Evolutionary conservation across 306 rosid species (phyloP).

Genomic region (Macrotyloma uniflorum): DNA sequence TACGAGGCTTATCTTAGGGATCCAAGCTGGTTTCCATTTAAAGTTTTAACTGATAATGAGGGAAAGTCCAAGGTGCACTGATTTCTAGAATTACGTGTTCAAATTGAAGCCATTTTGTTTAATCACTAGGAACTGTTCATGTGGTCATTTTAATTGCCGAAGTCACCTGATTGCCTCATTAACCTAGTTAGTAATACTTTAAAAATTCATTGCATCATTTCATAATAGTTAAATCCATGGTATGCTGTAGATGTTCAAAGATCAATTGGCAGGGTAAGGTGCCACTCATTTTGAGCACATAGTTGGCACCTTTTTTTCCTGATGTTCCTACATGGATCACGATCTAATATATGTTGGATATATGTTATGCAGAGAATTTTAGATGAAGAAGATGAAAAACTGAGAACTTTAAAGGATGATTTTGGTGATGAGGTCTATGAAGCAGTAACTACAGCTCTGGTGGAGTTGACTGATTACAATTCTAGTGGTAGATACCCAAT

Average conservation of each 20-base stretch:
- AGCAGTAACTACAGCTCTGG: slow-evolving; percentile 61
- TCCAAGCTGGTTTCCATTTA: slow-evolving; percentile 88
- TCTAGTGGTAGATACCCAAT: slow-evolving; percentile 79
- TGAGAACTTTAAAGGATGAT: slow-evolving; percentile 61
- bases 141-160: neutral
- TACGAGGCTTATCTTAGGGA: slow-evolving; percentile 70
- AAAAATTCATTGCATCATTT: neutral
- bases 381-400: slow-evolving; percentile 66
- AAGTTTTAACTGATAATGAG: slow-evolving; percentile 40
- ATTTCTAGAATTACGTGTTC: slow-evolving; percentile 5
- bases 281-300: neutral
- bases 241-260: neutral
- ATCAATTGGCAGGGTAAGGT: neutral
- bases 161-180: neutral
- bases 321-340: neutral
- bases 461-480: slow-evolving; percentile 73
- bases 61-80: slow-evolving; percentile 42
- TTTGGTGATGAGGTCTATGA: slow-evolving; percentile 53
- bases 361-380: slow-evolving; percentile 56
- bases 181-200: neutral
- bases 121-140: neutral
- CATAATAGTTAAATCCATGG: neutral
- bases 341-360: slow-evolving; percentile 10
- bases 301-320: neutral
- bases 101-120: neutral